Percentiles rank a stretch among this genome's conserved stretches.
Evolutionary conservation across 768 basidiomycete species (phyloP).

Genomic region (Coprinopsis marcescibilis): DNA sequence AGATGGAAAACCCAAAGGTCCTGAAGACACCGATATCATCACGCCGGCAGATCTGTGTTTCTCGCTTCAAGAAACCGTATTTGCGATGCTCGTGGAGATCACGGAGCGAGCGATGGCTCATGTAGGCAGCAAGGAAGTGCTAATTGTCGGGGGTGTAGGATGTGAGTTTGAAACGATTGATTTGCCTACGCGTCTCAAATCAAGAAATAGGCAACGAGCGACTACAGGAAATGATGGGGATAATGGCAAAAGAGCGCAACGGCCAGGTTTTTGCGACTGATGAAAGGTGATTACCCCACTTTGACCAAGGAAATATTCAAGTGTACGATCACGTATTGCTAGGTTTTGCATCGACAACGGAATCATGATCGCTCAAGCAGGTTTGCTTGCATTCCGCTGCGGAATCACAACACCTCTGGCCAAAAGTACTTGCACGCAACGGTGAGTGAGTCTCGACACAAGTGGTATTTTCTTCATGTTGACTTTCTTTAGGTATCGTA

Average conservation of each 20-base stretch:
- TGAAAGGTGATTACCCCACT: slow-evolving; percentile 58
- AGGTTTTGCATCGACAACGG: slow-evolving; percentile 99
- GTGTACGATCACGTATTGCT: background rate
- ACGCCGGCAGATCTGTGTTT: slow-evolving; percentile 97
- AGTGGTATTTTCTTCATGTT: background rate
- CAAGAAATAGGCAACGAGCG: slow-evolving; percentile 70
- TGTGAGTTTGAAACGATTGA: slow-evolving; percentile 49
- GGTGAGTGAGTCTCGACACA: slow-evolving; percentile 39
- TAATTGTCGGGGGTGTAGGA: slow-evolving; percentile 99
- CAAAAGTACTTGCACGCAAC: slow-evolving; percentile 88
- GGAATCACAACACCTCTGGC: slow-evolving; percentile 71
- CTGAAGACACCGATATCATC: slow-evolving; percentile 61
- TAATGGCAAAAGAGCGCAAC: slow-evolving; percentile 88
- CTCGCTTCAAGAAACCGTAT: slow-evolving; percentile 94
- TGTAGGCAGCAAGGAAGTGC: slow-evolving; percentile 90
- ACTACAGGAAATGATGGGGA: slow-evolving; percentile 97
- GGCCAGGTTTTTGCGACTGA: slow-evolving; percentile 94
- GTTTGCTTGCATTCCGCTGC: slow-evolving; percentile 88
- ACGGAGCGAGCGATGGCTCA: slow-evolving; percentile 99
- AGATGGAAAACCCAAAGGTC: slow-evolving; percentile 29
- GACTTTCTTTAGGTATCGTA: slow-evolving; percentile 69
- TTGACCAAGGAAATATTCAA: background rate
- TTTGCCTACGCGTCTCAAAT: slow-evolving; percentile 1
- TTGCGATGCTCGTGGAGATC: slow-evolving; percentile 98
- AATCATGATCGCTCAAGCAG: slow-evolving; percentile 99